A percentile compares a stretch with the other conserved stretches of the same genome.
Conservation (phyloP, 192 early-diverging fungal species). For the Radiomyces spectabilis region DNA sequence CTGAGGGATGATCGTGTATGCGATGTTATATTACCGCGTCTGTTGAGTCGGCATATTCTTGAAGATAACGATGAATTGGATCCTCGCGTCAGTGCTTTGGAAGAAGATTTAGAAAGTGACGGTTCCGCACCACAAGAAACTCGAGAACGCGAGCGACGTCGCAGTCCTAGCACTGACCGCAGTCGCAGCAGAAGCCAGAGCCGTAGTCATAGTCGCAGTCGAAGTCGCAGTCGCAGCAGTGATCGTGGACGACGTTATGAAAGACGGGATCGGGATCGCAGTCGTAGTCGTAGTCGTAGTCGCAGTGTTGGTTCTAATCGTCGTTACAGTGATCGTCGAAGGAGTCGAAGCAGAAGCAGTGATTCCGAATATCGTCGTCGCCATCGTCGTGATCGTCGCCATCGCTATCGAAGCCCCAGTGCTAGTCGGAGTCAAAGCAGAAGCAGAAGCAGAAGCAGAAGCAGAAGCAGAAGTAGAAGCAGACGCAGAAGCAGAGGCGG, state of each 20-base stretch:
- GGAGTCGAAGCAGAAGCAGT: background rate
- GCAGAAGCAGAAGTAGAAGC: no score
- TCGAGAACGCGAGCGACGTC: background rate
- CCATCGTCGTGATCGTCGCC: background rate
- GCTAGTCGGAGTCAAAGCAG: background rate
- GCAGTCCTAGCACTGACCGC: background rate
- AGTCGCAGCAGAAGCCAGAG: background rate
- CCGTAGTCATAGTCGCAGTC: no score
- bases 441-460: no score
- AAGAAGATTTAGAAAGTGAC: slow-evolving; percentile 43
- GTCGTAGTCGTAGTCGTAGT: background rate
- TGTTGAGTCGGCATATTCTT: slow-evolving; percentile 70
- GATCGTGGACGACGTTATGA: background rate
- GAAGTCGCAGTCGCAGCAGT: background rate
- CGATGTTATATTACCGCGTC: slow-evolving; percentile 81
- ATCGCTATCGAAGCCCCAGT: background rate
- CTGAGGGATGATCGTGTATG: slow-evolving; percentile 74
- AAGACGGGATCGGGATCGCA: background rate
- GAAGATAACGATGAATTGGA: slow-evolving; percentile 82
- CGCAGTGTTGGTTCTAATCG: no score
- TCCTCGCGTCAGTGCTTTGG: slow-evolving; percentile 69
- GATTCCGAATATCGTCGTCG: no score
- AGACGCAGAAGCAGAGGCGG: no score
- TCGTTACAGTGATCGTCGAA: no score
- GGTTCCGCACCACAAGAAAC: background rate